A percentile compares a stretch with the other conserved stretches of the same genome.
Evolutionary conservation across 345 rosid genomes (phyloP).

Genomic region (Pugionium dolabratum): DNA sequence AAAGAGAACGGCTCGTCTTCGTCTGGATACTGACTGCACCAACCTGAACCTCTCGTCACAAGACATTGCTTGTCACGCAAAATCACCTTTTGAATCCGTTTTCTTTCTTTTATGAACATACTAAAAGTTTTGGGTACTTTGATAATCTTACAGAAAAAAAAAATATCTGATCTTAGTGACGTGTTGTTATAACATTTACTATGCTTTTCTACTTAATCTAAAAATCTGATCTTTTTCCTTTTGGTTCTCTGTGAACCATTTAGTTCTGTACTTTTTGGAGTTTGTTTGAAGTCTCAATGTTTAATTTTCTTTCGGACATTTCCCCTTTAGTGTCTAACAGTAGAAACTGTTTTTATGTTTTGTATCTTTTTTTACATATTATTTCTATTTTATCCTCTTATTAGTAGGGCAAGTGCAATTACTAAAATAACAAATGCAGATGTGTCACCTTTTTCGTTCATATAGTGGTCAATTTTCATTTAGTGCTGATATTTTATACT

Average conservation of each 20-base stretch:
- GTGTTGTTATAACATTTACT: slow-evolving; percentile 16
- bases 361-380: no score
- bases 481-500: no score
- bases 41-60: slow-evolving; percentile 9
- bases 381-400: no score
- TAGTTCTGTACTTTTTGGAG: neutral
- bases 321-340: neutral
- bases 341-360: neutral
- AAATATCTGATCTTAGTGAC: slow-evolving; percentile 24
- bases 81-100: neutral
- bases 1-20: slow-evolving; percentile 45
- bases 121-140: slow-evolving; percentile 12
- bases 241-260: neutral
- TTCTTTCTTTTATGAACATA: neutral
- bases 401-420: no score
- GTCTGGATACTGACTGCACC: neutral
- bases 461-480: no score
- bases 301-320: neutral
- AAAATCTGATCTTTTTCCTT: no score
- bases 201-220: neutral
- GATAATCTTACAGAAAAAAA: slow-evolving; percentile 21
- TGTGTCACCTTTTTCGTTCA: no score
- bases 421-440: no score
- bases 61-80: neutral
- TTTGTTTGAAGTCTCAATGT: neutral